Evolutionary conservation across 371 early-diverging fungal genomes (phyloP).

Genomic region (Mucor sp.): DNA sequence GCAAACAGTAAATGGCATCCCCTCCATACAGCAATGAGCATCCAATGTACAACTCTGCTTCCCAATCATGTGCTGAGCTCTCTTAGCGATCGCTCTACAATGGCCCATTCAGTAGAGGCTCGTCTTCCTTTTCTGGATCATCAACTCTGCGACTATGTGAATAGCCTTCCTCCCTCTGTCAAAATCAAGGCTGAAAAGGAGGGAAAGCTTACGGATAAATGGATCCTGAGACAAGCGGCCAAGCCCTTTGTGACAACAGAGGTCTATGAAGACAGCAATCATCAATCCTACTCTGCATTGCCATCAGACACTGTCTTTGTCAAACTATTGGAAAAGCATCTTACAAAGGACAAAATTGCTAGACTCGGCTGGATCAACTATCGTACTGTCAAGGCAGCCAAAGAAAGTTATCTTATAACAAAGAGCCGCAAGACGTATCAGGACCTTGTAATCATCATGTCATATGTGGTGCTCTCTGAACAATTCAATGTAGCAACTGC

Average conservation of each 20-base stretch:
- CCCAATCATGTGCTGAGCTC: slow-evolving; percentile 17
- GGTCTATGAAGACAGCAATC: slow-evolving; percentile 17
- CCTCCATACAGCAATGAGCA: slow-evolving; percentile 22
- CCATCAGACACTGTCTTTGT: slow-evolving; percentile 2
- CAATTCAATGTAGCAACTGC: slow-evolving; percentile 17
- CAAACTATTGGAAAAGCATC: slow-evolving; percentile 4
- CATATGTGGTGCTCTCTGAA: slow-evolving; percentile 14
- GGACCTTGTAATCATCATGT: slow-evolving; percentile 18
- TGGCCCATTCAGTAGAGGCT: slow-evolving; percentile 32
- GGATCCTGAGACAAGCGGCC: slow-evolving; percentile 26
- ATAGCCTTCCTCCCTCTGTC: slow-evolving; percentile 25
- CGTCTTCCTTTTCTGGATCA: slow-evolving; percentile 29
- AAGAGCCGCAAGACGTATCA: neutral
- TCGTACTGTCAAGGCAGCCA: neutral
- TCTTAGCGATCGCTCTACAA: slow-evolving; percentile 25
- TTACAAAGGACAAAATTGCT: slow-evolving; percentile 15
- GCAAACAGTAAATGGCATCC: slow-evolving; percentile 28
- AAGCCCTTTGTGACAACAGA: slow-evolving; percentile 25
- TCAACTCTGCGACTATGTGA: slow-evolving; percentile 24
- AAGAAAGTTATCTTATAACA: slow-evolving; percentile 1
- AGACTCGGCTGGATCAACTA: slow-evolving; percentile 19
- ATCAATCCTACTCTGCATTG: slow-evolving; percentile 12
- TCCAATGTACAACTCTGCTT: slow-evolving; percentile 20
- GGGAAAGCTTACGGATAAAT: slow-evolving; percentile 21
- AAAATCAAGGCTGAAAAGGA: slow-evolving; percentile 15